Evolutionary conservation across 2,329 filamentous ascomycete genomes (phyloP).

Genomic region (Apiospora phragmitis): DNA sequence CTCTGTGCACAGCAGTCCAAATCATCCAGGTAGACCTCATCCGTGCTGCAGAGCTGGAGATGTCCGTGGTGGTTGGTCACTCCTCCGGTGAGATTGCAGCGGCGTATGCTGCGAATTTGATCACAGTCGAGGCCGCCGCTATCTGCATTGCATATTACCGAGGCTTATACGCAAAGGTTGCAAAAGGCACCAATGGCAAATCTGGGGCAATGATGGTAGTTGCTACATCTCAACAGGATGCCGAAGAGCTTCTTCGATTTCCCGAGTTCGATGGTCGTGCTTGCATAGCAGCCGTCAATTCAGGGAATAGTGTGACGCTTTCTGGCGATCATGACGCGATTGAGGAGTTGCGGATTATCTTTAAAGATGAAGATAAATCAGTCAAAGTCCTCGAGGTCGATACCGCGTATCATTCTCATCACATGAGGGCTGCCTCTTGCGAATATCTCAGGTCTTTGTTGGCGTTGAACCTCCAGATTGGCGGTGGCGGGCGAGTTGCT

Average conservation of each 20-base stretch:
- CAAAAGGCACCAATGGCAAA: not conserved
- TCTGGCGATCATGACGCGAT: slow-evolving; percentile 20
- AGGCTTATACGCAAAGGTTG: not conserved
- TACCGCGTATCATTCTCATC: slow-evolving; percentile 19
- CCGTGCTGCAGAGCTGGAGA: slow-evolving; percentile 33
- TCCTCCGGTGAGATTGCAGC: slow-evolving; percentile 46
- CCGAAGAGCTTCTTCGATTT: slow-evolving; percentile 9
- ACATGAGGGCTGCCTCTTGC: slow-evolving; percentile 16
- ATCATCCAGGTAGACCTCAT: slow-evolving; percentile 39
- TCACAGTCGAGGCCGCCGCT: slow-evolving; percentile 35
- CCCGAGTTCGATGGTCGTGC: slow-evolving; percentile 17
- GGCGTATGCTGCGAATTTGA: slow-evolving; percentile 38
- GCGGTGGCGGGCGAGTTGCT: no score
- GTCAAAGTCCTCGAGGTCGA: slow-evolving; percentile 15
- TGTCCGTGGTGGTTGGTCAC: slow-evolving; percentile 39
- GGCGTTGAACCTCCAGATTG: not conserved
- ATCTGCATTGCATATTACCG: slow-evolving; percentile 31
- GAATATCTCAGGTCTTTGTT: slow-evolving; percentile 11
- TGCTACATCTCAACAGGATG: slow-evolving; percentile 27
- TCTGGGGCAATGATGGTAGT: slow-evolving; percentile 33
- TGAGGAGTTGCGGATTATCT: not conserved
- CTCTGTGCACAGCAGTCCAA: slow-evolving; percentile 41
- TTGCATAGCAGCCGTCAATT: slow-evolving; percentile 19
- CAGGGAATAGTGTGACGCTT: slow-evolving; percentile 17
- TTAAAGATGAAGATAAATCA: slow-evolving; percentile 16